Evolutionary conservation across 352 stramenopile species (phyloP).

Genomic region (Phytophthora sansomeana): DNA sequence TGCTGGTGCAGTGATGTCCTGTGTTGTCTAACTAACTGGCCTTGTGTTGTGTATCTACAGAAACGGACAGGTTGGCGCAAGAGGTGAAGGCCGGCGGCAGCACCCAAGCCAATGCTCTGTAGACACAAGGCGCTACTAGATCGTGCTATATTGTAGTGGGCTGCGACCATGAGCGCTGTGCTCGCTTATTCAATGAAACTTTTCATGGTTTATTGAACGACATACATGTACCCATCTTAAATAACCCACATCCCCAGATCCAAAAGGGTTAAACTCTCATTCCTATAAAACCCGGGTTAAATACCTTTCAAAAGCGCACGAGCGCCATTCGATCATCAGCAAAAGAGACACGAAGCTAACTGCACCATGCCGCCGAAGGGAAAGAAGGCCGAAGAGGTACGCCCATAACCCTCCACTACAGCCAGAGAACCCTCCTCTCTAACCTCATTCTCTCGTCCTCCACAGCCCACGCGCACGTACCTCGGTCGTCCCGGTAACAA

Average conservation of each 20-base stretch:
- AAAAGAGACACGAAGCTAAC: slow-evolving; percentile 13
- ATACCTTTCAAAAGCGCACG: slow-evolving; percentile 19
- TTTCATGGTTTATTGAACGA: slow-evolving; percentile 34
- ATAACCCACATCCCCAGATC: too few species aligned
- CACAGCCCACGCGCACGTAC: slow-evolving; percentile 69
- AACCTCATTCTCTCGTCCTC: background rate
- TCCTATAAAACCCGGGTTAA: slow-evolving; percentile 5
- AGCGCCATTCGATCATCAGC: slow-evolving; percentile 35
- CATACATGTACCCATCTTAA: too few species aligned
- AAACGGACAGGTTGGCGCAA: slow-evolving; percentile 71
- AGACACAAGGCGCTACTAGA: slow-evolving; percentile 26
- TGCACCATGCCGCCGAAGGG: slow-evolving; percentile 75
- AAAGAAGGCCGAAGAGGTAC: slow-evolving; percentile 85
- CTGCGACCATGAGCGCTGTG: background rate
- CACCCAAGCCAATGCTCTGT: slow-evolving; percentile 45
- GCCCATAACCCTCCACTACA: background rate
- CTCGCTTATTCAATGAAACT: slow-evolving; percentile 24
- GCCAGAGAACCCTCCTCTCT: background rate
- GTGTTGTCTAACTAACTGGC: slow-evolving; percentile 16
- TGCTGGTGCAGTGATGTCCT: background rate
- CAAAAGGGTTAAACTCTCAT: too few species aligned
- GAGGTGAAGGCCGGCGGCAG: slow-evolving; percentile 65
- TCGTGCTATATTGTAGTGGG: slow-evolving; percentile 18
- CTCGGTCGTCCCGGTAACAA: slow-evolving; percentile 92
- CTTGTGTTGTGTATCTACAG: slow-evolving; percentile 31